Conservation (phyloP, 2,329 filamentous ascomycete genomes). For the Scedosporium dehoogii region DNA sequence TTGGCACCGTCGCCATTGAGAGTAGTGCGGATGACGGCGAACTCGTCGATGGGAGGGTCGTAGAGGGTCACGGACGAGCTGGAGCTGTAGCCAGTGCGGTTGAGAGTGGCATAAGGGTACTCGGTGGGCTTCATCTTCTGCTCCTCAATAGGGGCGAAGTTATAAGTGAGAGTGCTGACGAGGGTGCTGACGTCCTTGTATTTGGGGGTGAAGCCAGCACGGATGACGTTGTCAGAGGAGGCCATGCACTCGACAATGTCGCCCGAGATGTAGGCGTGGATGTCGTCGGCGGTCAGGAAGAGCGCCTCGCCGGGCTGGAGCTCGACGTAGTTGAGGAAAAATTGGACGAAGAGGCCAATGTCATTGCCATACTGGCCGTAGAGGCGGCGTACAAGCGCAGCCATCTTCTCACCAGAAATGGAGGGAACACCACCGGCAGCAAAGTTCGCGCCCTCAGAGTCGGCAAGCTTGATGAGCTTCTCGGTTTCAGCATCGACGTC, state of each 20-base stretch:
- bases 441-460: slow-evolving; percentile 60
- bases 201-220: slow-evolving; percentile 94
- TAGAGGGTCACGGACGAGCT: slow-evolving; percentile 67
- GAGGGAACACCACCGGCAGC: slow-evolving; percentile 62
- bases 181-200: slow-evolving; percentile 93
- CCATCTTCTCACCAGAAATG: slow-evolving; percentile 58
- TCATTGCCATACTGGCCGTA: slow-evolving; percentile 80
- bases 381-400: slow-evolving; percentile 66
- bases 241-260: slow-evolving; percentile 99
- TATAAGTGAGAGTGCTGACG: slow-evolving; percentile 87
- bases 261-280: slow-evolving; percentile 86
- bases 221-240: slow-evolving; percentile 95
- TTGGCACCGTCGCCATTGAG: slow-evolving; percentile 65
- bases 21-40: slow-evolving; percentile 75
- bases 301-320: slow-evolving; percentile 85
- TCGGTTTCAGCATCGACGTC: slow-evolving; percentile 45
- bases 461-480: slow-evolving; percentile 61
- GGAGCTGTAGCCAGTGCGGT: slow-evolving; percentile 71
- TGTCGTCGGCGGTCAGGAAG: slow-evolving; percentile 93
- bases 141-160: slow-evolving; percentile 84
- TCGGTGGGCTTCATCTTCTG: slow-evolving; percentile 85
- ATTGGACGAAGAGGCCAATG: slow-evolving; percentile 87
- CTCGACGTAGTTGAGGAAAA: slow-evolving; percentile 94
- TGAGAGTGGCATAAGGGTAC: slow-evolving; percentile 78
- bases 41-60: slow-evolving; percentile 94